A percentile compares a stretch with the other conserved stretches of the same genome.
phyloP scores from a whole-genome alignment of 495 filamentous ascomycete genomes.

The Penicillium diatomitis region DNA sequence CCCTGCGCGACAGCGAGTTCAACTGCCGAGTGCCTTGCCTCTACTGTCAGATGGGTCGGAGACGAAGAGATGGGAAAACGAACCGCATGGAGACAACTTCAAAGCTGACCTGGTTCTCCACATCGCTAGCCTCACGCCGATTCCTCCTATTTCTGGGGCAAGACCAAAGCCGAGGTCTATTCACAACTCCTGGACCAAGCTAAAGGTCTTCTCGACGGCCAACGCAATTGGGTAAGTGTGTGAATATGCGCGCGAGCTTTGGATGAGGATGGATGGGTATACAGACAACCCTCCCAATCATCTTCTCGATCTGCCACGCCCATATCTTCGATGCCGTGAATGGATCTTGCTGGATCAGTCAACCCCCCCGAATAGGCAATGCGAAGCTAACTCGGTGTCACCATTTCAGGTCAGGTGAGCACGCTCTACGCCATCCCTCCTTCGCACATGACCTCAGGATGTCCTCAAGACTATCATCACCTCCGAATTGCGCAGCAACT shows the following conservation, averaged over 20 bases:
- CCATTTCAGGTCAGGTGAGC: constrained; percentile 49
- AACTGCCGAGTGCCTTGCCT: too few relatives aligned
- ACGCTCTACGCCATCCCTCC: not conserved
- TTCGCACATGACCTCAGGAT: too few relatives aligned
- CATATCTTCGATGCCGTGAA: too few relatives aligned
- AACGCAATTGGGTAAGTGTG: constrained; percentile 74
- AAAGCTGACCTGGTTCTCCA: not conserved
- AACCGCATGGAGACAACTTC: not conserved
- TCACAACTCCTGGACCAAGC: constrained; percentile 64
- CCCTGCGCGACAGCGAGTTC: too few relatives aligned
- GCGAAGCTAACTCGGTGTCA: constrained; percentile 5
- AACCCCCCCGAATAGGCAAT: not conserved
- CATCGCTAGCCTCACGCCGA: constrained; percentile 71
- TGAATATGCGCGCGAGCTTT: too few relatives aligned
- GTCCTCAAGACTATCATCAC: not conserved
- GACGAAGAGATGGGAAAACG: too few relatives aligned
- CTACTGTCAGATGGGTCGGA: too few relatives aligned
- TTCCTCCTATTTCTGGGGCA: constrained; percentile 61
- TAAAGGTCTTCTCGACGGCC: constrained; percentile 61
- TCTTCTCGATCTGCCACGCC: too few relatives aligned
- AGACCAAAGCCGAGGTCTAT: constrained; percentile 70
- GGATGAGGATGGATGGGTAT: too few relatives aligned
- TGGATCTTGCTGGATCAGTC: too few relatives aligned
- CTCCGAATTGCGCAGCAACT: not conserved
- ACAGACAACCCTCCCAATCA: too few relatives aligned